These are phyloP conservation scores for Candida anglica DNA, from an alignment of 805 yeast genomes.

Conservation along the genomic window DNA sequence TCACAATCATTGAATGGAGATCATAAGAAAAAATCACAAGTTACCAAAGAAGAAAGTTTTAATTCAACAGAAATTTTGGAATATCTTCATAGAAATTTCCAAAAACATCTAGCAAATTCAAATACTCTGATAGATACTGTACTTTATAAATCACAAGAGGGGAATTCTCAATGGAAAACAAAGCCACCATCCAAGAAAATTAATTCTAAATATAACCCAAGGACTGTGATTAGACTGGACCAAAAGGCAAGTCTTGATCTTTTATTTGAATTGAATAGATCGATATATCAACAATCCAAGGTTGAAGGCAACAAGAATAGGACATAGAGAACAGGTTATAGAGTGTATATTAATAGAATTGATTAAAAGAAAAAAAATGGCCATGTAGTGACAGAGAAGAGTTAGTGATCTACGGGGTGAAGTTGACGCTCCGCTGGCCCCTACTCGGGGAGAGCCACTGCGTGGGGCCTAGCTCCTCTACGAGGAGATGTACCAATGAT, in stretches of 20 bases:
- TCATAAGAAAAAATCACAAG: no score
- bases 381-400: no score
- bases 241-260: constrained; percentile 12
- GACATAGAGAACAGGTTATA: no score
- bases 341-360: no score
- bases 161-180: constrained; percentile 19
- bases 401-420: no score
- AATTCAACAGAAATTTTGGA: constrained; percentile 16
- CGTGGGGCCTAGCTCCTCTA: no score
- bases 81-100: constrained; percentile 13
- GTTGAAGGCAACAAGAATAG: no score
- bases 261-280: constrained; percentile 15
- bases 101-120: constrained; percentile 10
- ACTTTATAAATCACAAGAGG: constrained; percentile 20
- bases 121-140: constrained; percentile 17
- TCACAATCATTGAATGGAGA: no score
- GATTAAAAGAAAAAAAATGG: no score
- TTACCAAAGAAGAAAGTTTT: constrained; percentile 7
- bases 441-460: no score
- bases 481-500: no score
- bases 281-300: constrained; percentile 13
- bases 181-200: constrained; percentile 2
- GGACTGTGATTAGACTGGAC: constrained; percentile 8
- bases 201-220: constrained; percentile 7
- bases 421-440: no score